Conservation (phyloP, 192 early-diverging fungal species). For the Entomortierella lignicola region DNA sequence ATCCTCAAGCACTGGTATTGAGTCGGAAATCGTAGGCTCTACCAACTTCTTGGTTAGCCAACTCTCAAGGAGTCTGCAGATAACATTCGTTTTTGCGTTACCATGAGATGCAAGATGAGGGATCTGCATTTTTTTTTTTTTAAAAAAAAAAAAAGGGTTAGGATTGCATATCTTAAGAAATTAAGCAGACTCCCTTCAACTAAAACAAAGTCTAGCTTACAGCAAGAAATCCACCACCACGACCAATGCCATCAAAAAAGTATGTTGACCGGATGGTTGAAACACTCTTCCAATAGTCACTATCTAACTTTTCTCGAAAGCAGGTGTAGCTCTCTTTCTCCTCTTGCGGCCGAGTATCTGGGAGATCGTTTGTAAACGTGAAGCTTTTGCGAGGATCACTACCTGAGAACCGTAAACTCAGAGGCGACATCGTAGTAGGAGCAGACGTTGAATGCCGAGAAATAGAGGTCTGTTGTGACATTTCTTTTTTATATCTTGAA, state of each 20-base stretch:
- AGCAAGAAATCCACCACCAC: constrained; percentile 48
- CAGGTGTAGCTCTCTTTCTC: constrained; percentile 20
- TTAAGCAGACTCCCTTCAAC: too few relatives aligned
- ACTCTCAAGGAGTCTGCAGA: constrained; percentile 39
- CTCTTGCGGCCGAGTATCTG: constrained; percentile 12
- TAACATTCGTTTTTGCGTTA: constrained; percentile 45
- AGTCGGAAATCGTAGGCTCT: constrained; percentile 51
- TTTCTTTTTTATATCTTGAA: constrained; percentile 5
- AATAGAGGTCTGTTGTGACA: constrained; percentile 7
- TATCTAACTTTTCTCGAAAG: constrained; percentile 29
- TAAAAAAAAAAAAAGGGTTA: too few relatives aligned
- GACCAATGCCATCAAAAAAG: constrained; percentile 52
- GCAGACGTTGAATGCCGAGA: constrained; percentile 25
- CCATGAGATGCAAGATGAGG: constrained; percentile 55
- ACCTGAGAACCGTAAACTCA: background rate
- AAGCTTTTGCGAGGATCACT: background rate
- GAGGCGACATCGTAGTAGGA: constrained; percentile 3
- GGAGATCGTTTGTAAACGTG: constrained; percentile 22
- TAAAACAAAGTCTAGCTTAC: constrained; percentile 14
- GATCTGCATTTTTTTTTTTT: constrained; percentile 16
- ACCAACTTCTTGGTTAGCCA: constrained; percentile 54
- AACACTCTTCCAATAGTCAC: constrained; percentile 47
- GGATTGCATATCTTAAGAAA: too few relatives aligned
- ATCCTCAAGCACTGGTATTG: constrained; percentile 49
- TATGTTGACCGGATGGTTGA: constrained; percentile 49